These are phyloP conservation scores for Epicoccum sorghinum DNA, from an alignment of 2,329 filamentous ascomycete species.

Conservation along the genomic window DNA sequence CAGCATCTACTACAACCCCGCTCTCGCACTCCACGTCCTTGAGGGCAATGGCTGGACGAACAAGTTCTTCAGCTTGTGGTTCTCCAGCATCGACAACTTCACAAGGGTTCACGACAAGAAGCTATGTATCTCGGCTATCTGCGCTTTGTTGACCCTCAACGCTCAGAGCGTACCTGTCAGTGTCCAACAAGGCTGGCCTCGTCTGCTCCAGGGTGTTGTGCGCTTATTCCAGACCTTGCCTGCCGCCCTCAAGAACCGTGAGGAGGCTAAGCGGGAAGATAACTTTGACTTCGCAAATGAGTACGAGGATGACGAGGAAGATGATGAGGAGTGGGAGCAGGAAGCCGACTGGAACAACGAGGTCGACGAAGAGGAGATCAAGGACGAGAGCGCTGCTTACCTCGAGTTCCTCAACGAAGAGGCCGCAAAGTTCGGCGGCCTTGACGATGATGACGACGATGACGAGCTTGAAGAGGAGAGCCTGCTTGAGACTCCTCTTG, in stretches of 20 bases:
- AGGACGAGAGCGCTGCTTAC: conserved; percentile 92
- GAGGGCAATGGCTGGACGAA: conserved; percentile 95
- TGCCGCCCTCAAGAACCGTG: conserved; percentile 84
- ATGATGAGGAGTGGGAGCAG: conserved; percentile 81
- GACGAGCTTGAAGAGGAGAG: conserved; percentile 93
- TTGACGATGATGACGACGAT: conserved; percentile 68
- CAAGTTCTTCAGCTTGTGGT: conserved; percentile 99
- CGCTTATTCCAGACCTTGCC: conserved; percentile 91
- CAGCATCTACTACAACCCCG: conserved; percentile 94
- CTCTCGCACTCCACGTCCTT: conserved; percentile 82
- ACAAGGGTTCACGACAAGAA: conserved; percentile 98
- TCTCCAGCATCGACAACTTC: conserved; percentile 93
- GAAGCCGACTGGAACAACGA: conserved; percentile 73
- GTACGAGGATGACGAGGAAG: conserved; percentile 76
- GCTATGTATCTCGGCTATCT: conserved; percentile 92
- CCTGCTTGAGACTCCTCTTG: conserved; percentile 89
- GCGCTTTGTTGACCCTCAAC: conserved; percentile 78
- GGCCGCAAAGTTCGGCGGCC: conserved; percentile 82
- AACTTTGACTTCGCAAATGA: conserved; percentile 82
- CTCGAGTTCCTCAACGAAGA: conserved; percentile 95
- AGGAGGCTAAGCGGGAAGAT: conserved; percentile 84
- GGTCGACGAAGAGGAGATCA: conserved; percentile 71
- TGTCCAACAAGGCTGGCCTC: conserved; percentile 93
- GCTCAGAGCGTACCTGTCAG: conserved; percentile 86
- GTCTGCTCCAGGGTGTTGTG: conserved; percentile 86